Percentiles rank a stretch among this genome's conserved stretches.
Evolutionary conservation across 2,329 filamentous ascomycete species (phyloP).

Genomic region (Epicoccum nigrum): DNA sequence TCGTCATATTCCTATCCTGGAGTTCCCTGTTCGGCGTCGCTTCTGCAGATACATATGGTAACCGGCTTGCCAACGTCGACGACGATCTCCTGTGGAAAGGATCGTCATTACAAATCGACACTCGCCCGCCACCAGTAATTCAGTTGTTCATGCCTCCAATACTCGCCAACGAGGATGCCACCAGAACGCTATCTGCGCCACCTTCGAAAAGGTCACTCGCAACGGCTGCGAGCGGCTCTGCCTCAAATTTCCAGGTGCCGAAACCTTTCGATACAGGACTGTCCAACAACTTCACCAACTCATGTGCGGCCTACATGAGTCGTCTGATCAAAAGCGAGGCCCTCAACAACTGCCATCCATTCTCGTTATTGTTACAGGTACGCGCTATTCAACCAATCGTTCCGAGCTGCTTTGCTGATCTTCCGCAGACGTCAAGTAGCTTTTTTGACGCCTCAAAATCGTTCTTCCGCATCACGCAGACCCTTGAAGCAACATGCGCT

Average conservation of each 20-base stretch:
- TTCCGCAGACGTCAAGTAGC: constrained; percentile 73
- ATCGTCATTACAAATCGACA: constrained; percentile 40
- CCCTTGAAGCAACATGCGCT: constrained; percentile 78
- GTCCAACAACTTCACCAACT: constrained; percentile 59
- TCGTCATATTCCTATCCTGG: constrained; percentile 35
- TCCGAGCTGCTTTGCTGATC: constrained; percentile 11
- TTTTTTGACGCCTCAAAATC: constrained; percentile 84
- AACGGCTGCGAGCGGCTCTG: constrained; percentile 30
- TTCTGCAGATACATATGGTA: constrained; percentile 38
- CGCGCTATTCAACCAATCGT: constrained; percentile 28
- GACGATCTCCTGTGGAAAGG: constrained; percentile 39
- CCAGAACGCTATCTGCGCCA: constrained; percentile 27
- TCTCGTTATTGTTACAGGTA: constrained; percentile 84
- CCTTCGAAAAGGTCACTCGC: constrained; percentile 33
- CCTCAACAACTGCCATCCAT: constrained; percentile 77
- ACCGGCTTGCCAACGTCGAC: constrained; percentile 35
- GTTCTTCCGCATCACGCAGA: constrained; percentile 72
- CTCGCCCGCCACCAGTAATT: constrained; percentile 34
- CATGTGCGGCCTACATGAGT: constrained; percentile 72
- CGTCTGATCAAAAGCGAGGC: constrained; percentile 68
- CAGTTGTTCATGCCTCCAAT: constrained; percentile 45
- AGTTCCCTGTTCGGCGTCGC: constrained; percentile 36
- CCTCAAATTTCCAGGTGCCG: constrained; percentile 44
- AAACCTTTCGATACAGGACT: constrained; percentile 56
- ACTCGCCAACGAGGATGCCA: constrained; percentile 32